Base-by-base conservation (phyloP, 306 rosid species). In the Sechiopsis laciniata region DNA sequence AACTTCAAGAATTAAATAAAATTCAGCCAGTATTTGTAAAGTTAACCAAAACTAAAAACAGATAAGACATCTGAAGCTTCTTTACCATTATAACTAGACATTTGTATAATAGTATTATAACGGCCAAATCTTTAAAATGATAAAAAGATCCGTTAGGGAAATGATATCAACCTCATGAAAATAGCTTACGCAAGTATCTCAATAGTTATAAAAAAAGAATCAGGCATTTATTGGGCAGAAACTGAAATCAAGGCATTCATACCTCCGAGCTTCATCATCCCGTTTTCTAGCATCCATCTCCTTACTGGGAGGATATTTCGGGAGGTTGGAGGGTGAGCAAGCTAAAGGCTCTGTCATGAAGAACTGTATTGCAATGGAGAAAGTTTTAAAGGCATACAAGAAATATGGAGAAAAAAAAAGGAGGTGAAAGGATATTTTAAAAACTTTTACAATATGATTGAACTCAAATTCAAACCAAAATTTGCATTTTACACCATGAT, bases 231-330 rank as follows among this genome's bases (percentile, higher is more conserved):
- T 10, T 48, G 10, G 52, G 57, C 26, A 22, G 60, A 70, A 52
- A 51, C 60, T 16, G 60, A 83, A 72, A 76, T 71, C 21, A 79
- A 59, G 37, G 82, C 48, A 75, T 67, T 65, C 22, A 29, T 76
- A 88, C 90, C 90, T 88, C 75, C 90, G 81, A 64, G 82, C 78
- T 83, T 86, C 90, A 75, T 88, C 90, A 73, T 88, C 94, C 48
- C 87, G 87, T 60, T 80, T 78, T 86, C 78, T 88, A 63, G 89
- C 94, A 64, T 88, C 94, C 76, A 88, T 86, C 84, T 88, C 94
- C 82, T 88, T 88, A 83, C 86, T 88, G 17, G 94, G 90, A 9
- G 94, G 87, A 76, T 86, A 88, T 75, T 88, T 86, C 45, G 94
- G 94, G 71, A 86, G 89, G 82, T 81, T 83, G 51, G 90, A 86